Percentiles rank a stretch among this genome's conserved stretches.
Conservation (phyloP, 768 basidiomycete species). For the Rhodotorula graminis region DNA sequence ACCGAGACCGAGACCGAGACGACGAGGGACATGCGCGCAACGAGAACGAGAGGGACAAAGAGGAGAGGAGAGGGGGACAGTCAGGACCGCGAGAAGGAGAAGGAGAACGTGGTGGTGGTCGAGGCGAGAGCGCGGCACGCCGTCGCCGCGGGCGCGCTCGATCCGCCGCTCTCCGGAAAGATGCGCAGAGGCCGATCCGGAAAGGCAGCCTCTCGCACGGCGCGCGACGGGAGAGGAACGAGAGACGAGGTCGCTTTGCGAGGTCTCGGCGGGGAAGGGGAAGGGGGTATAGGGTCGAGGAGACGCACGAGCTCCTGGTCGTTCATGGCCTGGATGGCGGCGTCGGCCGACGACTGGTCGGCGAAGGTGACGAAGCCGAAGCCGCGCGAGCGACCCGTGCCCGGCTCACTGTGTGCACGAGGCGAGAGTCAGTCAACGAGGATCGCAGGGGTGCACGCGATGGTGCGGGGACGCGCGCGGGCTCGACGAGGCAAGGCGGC, state of each 20-base stretch:
- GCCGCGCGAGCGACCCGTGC: slow-evolving; percentile 84
- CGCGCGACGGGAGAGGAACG: not conserved
- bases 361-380: slow-evolving; percentile 93
- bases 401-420: slow-evolving; percentile 61
- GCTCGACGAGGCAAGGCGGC: too few relatives aligned
- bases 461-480: too few relatives aligned
- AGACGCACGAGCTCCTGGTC: slow-evolving; percentile 60
- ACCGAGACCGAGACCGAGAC: not conserved
- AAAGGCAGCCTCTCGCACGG: not conserved
- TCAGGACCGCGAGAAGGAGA: slow-evolving; percentile 3
- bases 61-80: not conserved
- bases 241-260: not conserved
- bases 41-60: not conserved
- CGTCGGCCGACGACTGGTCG: slow-evolving; percentile 78
- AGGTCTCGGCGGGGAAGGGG: too few relatives aligned
- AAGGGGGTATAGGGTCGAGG: not conserved
- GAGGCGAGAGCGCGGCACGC: not conserved
- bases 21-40: not conserved
- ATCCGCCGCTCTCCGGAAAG: slow-evolving; percentile 4
- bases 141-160: not conserved
- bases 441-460: too few relatives aligned
- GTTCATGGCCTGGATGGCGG: slow-evolving; percentile 80
- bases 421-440: not conserved
- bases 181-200: slow-evolving; percentile 8
- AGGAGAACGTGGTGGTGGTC: too few relatives aligned